Conservation (phyloP, 2,329 filamentous ascomycete species). For the Fusarium sp. region DNA sequence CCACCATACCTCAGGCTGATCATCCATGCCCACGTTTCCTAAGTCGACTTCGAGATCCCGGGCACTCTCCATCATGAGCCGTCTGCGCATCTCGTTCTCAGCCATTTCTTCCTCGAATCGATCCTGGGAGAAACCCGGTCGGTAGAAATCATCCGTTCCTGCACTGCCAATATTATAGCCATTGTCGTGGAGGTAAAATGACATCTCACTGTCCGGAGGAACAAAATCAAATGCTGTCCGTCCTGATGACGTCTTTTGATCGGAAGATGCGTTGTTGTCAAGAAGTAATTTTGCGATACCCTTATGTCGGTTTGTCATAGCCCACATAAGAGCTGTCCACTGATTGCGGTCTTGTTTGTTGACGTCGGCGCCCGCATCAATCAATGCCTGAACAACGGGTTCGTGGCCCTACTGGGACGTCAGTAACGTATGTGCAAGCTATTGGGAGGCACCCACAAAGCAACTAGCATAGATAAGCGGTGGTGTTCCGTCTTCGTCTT, state of each 20-base stretch:
- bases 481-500: slow-evolving; percentile 95
- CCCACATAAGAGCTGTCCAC: slow-evolving; percentile 99
- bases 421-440: slow-evolving; percentile 4
- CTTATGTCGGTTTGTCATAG: slow-evolving; percentile 98
- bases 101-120: slow-evolving; percentile 97
- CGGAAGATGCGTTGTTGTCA: slow-evolving; percentile 93
- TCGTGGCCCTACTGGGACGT: slow-evolving; percentile 77
- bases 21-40: slow-evolving; percentile 94
- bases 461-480: slow-evolving; percentile 97
- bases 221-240: slow-evolving; percentile 97
- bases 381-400: slow-evolving; percentile 83
- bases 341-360: slow-evolving; percentile 96
- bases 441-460: slow-evolving; percentile 73
- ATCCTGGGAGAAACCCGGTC: slow-evolving; percentile 90
- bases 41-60: slow-evolving; percentile 96
- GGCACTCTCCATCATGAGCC: slow-evolving; percentile 99
- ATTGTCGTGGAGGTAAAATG: slow-evolving; percentile 92
- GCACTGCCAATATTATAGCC: slow-evolving; percentile 89
- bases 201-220: slow-evolving; percentile 94
- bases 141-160: slow-evolving; percentile 92
- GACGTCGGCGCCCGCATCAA: slow-evolving; percentile 88
- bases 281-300: slow-evolving; percentile 92
- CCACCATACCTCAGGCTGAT: slow-evolving; percentile 83
- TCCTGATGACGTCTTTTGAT: slow-evolving; percentile 93
- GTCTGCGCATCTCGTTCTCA: slow-evolving; percentile 92